Evolutionary conservation across 768 basidiomycete species (phyloP), one percentile per base, ranked within the genome.

Genomic region (Podaxis sp.): DNA sequence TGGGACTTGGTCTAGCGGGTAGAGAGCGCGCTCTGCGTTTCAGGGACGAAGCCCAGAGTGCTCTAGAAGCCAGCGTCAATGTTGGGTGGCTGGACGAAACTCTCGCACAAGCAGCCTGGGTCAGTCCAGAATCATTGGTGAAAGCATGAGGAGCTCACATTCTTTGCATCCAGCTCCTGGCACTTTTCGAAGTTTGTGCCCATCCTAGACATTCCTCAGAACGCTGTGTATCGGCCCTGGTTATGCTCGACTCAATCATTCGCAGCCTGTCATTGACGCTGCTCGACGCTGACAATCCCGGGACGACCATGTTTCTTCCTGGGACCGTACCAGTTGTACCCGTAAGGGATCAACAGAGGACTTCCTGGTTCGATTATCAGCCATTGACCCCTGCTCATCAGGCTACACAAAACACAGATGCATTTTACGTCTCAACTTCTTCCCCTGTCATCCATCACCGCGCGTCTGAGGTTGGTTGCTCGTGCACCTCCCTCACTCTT

Each of bases 81-180:
- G 82, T 86, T 49, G 82, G 85, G 17, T 89, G 87, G 85, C 79
- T 92, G 13, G 89, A 92, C 65, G 86, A 89, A 67, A 85, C 83
- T 36, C 79, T 91, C 6, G 88, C 85, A 12, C 87, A 92, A 73
- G 87, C 89, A 40, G 86, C 88, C 59, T 92, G 87, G 87, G 90
- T 90, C 71, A 66, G 83, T 65, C 29, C 46, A 56, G 25, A 53
- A 36, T 38, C 41, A 22, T 55, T 57, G 8, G 25, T 58, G 64
- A 7, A 64, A 24, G 24, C 22, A 11, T 59, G 49, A 25, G 2
- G 25, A 38, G 27, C 46, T 58, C 13, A 61, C 13, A 13, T 13
- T 29, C 47, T 41, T 61, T 58, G 4, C 61, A 43, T 37, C 7
- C 49, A 91, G 90, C 72, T 93, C 38, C 72, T 92, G 43, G 82